Evolutionary conservation across 164 flowering plant species (phyloP), one percentile per base, ranked within the genome.

Genomic region (Sedum album): DNA sequence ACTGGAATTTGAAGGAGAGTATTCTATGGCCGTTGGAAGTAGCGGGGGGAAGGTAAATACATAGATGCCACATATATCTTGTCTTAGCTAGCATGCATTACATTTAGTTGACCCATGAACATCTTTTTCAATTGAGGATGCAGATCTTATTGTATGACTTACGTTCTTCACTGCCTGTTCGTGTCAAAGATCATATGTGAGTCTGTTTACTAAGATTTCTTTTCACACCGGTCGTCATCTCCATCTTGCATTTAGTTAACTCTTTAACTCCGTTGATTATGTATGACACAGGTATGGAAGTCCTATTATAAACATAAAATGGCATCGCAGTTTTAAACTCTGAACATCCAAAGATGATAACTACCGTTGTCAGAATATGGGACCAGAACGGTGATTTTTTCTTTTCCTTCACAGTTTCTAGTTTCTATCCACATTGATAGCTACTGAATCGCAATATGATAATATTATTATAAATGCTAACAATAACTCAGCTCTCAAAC

Each of bases 71-170:
- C 66, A 35, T 65, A 6, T 36, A 65, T 30, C 4, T 35, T 36
- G 46, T 14, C 28, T 38, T 14, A 18, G n/a, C 11, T 65, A 30
- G 15, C 30, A 21, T 8, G 67, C 31, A 6, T 8, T n/a, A 36
- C 30, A n/a, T 65, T 23, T 35, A 25, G 15, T 6, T 25, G 26
- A 33, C 25, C 26, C 33, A 26, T 30, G 15, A 36, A 48, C 31
- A n/a, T 66, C 9, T 0, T 57, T 28, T 57, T 57, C 20, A 28
- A 13, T 26, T 26, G 33, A 28, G 30, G 13, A 42, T 84, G 79
- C 89, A 94, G 98, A 86, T 94, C n/a, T 65, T 89, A 75, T 80
- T 94, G 49, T 94, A 88, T 80, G 98, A 94, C 73, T 78, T 94
- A 83, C 94, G 98, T n/a, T 85, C 96, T 64, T 89, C 97, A 26